phyloP scores from a whole-genome alignment of 371 early-diverging fungal species.

The Mucor saturninus region DNA sequence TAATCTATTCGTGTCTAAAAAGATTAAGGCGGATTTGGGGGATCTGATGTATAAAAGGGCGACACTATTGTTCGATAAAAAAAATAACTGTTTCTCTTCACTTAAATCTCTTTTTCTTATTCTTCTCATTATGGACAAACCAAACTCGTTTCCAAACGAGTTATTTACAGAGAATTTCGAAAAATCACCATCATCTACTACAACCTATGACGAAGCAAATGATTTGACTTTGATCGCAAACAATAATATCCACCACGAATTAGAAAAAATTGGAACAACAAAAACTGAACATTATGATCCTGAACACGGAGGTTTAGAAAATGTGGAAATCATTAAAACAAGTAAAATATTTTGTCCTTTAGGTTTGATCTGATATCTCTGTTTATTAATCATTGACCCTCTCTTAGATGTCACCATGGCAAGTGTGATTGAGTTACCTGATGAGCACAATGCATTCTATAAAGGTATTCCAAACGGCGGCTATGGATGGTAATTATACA shows the following conservation, averaged over 20 bases:
- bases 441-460: slow-evolving; percentile 20
- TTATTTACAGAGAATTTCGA: background rate
- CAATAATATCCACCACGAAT: background rate
- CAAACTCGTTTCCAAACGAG: slow-evolving; percentile 2
- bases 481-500: slow-evolving; percentile 39
- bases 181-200: background rate
- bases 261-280: slow-evolving; percentile 15
- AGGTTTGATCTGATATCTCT: background rate
- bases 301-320: slow-evolving; percentile 17
- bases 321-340: slow-evolving; percentile 10
- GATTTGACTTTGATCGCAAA: slow-evolving; percentile 23
- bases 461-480: slow-evolving; percentile 44
- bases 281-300: slow-evolving; percentile 25
- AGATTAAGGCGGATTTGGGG: slow-evolving; percentile 1
- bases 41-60: background rate
- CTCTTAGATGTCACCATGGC: slow-evolving; percentile 32
- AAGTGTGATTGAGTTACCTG: slow-evolving; percentile 36
- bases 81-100: background rate
- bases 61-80: background rate
- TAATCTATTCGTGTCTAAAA: background rate
- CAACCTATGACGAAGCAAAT: slow-evolving; percentile 21
- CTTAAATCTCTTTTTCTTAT: background rate
- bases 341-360: slow-evolving; percentile 7
- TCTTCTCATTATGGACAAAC: background rate
- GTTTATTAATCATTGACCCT: background rate